A percentile compares a stretch with the other conserved stretches of the same genome.
Evolutionary conservation across 1,284 basidiomycete genomes (phyloP).

Genomic region (Athelia psychrophila): DNA sequence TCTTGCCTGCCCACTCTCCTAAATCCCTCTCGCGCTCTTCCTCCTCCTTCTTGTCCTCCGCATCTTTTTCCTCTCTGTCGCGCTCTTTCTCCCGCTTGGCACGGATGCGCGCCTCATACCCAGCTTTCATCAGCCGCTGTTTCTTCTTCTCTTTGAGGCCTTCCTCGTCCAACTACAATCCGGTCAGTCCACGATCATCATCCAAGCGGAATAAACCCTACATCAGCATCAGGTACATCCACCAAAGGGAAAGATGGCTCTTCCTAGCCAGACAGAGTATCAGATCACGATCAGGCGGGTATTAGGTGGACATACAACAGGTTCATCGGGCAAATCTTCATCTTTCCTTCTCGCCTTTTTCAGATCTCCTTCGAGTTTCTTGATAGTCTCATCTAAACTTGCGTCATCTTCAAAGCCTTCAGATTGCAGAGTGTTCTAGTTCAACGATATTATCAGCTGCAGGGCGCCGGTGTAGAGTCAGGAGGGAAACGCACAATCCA

Average conservation of each 20-base stretch:
- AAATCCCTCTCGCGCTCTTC: slow-evolving; percentile 76
- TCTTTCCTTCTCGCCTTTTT: slow-evolving; percentile 76
- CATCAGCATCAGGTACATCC: slow-evolving; percentile 88
- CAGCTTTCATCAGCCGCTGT: slow-evolving; percentile 92
- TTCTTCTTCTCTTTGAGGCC: slow-evolving; percentile 93
- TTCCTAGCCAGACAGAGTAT: slow-evolving; percentile 43
- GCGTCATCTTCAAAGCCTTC: slow-evolving; percentile 79
- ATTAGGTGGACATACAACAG: slow-evolving; percentile 32
- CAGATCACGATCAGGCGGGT: slow-evolving; percentile 5
- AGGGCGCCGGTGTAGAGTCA: background rate
- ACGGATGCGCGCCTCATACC: slow-evolving; percentile 89
- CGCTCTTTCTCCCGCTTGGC: slow-evolving; percentile 87
- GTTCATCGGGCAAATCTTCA: slow-evolving; percentile 57
- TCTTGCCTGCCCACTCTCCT: slow-evolving; percentile 66
- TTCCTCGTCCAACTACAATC: slow-evolving; percentile 82
- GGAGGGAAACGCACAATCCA: slow-evolving; percentile 51
- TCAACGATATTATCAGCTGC: background rate
- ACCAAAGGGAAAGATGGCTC: slow-evolving; percentile 88
- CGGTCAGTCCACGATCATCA: background rate
- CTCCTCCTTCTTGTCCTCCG: slow-evolving; percentile 73
- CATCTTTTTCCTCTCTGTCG: slow-evolving; percentile 74
- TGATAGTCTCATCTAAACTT: slow-evolving; percentile 69
- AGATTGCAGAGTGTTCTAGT: slow-evolving; percentile 53
- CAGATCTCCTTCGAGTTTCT: slow-evolving; percentile 70
- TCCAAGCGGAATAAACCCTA: slow-evolving; percentile 22